A percentile compares a stretch with the other conserved stretches of the same genome.
These are phyloP conservation scores for Pseudocercospora pini-densiflorae DNA, from an alignment of 2,329 filamentous ascomycete genomes.

Conservation along the genomic window DNA sequence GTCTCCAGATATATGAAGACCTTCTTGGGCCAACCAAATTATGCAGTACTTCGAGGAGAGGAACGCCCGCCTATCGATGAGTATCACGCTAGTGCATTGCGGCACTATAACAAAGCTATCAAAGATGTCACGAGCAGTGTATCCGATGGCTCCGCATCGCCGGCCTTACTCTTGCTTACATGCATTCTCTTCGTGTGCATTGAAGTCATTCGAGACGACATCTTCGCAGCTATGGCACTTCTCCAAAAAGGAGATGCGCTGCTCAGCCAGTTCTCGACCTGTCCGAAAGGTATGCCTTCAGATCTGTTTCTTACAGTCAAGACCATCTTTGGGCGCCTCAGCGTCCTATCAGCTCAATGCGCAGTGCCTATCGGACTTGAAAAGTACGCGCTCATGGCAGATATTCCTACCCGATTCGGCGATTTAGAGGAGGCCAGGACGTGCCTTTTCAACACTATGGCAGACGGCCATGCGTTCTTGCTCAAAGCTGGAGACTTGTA, in stretches of 20 bases:
- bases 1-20: slow-evolving; percentile 19
- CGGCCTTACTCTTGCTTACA: slow-evolving; percentile 30
- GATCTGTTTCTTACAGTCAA: slow-evolving; percentile 18
- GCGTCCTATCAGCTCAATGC: slow-evolving; percentile 25
- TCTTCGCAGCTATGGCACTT: slow-evolving; percentile 29
- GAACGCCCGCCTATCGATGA: slow-evolving; percentile 16
- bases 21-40: slow-evolving; percentile 11
- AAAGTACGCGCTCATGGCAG: not conserved
- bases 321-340: slow-evolving; percentile 27
- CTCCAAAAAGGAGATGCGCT: slow-evolving; percentile 28
- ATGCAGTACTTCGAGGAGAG: slow-evolving; percentile 10
- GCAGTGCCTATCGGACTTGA: slow-evolving; percentile 12
- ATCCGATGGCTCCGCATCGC: slow-evolving; percentile 17
- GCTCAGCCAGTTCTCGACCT: slow-evolving; percentile 19
- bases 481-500: not conserved
- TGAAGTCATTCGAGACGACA: slow-evolving; percentile 33
- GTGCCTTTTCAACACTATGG: not conserved
- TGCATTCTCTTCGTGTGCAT: slow-evolving; percentile 37
- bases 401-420: not conserved
- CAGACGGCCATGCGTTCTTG: slow-evolving; percentile 1
- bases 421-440: slow-evolving; percentile 1
- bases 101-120: slow-evolving; percentile 35
- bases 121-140: slow-evolving; percentile 19
- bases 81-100: slow-evolving; percentile 25
- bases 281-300: slow-evolving; percentile 8